Conservation (phyloP, 495 filamentous ascomycete species). For the Tricharina praecox region DNA sequence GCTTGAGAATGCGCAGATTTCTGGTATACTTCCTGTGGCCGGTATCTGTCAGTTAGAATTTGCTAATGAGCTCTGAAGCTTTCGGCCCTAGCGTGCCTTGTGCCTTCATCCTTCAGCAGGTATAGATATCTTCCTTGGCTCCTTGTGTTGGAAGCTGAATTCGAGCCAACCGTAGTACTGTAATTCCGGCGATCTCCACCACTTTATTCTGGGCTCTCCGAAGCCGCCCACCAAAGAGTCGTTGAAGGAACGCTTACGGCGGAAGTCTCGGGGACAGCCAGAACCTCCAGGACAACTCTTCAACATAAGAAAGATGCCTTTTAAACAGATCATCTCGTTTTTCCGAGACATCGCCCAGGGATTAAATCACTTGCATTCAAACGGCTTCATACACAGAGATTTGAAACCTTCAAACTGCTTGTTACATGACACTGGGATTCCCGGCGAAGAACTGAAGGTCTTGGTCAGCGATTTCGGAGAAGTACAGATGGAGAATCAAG, state of each 20-base stretch:
- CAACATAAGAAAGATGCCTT: constrained; percentile 48
- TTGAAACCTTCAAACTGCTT: constrained; percentile 93
- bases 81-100: constrained; percentile 89
- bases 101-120: constrained; percentile 87
- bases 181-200: constrained; percentile 80
- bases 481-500: constrained; percentile 63
- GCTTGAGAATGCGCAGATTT: constrained; percentile 77
- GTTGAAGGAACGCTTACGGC: constrained; percentile 68
- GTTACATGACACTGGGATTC: constrained; percentile 32
- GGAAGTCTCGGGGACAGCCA: constrained; percentile 50
- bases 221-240: constrained; percentile 56
- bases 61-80: constrained; percentile 21
- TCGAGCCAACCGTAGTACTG: constrained; percentile 41
- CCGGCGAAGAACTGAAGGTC: constrained; percentile 43
- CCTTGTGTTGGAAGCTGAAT: background rate
- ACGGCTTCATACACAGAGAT: constrained; percentile 90
- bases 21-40: constrained; percentile 30
- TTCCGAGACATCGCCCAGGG: constrained; percentile 92
- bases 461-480: constrained; percentile 96
- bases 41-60: background rate
- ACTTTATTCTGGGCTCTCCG: constrained; percentile 57
- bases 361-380: constrained; percentile 73
- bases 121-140: constrained; percentile 4
- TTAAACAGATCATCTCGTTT: constrained; percentile 90
- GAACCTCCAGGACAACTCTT: constrained; percentile 35